Conservation (phyloP, 768 basidiomycete genomes). For the Termitomyces sp. region DNA sequence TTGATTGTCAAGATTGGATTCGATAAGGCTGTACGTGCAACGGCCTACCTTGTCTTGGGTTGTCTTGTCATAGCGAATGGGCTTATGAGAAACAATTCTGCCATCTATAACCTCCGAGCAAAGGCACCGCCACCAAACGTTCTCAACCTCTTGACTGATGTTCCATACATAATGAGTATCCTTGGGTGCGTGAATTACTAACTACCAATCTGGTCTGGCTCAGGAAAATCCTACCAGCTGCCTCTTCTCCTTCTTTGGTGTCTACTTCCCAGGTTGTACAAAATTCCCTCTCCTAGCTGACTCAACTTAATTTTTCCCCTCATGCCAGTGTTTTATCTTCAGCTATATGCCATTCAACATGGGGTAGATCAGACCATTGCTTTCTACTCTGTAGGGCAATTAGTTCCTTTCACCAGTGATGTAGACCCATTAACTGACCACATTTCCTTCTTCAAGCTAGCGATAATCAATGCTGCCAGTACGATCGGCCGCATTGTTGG, state of each 20-base stretch:
- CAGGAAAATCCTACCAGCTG: background rate
- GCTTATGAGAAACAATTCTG: background rate
- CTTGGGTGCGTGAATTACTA: constrained; percentile 16
- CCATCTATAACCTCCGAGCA: constrained; percentile 1
- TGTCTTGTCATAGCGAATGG: constrained; percentile 21
- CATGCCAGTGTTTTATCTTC: constrained; percentile 1
- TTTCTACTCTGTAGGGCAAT: constrained; percentile 13
- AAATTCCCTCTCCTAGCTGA: background rate
- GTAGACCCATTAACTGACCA: too few species aligned
- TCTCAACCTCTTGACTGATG: constrained; percentile 21
- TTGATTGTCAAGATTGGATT: constrained; percentile 18
- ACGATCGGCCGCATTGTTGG: constrained; percentile 27
- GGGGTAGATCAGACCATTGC: constrained; percentile 12
- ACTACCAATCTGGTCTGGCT: background rate
- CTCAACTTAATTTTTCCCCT: background rate
- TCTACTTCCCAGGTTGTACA: constrained; percentile 8
- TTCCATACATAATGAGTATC: constrained; percentile 21
- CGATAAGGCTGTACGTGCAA: constrained; percentile 19
- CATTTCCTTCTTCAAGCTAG: constrained; percentile 20
- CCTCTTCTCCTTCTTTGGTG: constrained; percentile 7
- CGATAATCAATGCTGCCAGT: constrained; percentile 28
- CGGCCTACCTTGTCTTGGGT: constrained; percentile 6
- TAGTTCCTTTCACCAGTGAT: too few species aligned
- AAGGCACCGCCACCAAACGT: background rate
- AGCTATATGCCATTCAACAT: constrained; percentile 16